Evolutionary conservation across 1,284 basidiomycete genomes (phyloP), one percentile per base, ranked within the genome.

Genomic region (Sanghuangporus weigelae): DNA sequence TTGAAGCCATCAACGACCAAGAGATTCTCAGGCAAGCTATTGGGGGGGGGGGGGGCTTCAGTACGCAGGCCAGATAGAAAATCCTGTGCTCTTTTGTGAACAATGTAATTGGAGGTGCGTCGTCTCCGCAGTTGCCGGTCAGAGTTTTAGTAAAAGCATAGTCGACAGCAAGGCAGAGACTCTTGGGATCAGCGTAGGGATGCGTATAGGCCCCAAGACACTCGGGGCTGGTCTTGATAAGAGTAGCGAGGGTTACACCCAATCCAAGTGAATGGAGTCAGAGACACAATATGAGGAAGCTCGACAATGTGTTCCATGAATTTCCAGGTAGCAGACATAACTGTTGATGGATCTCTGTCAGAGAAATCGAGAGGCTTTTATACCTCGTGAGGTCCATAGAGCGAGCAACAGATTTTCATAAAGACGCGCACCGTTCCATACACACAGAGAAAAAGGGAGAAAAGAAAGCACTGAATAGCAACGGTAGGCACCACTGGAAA

Each of bases 191-290:
- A 56, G 83, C 81, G 69, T 84, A 86, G 5, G 82, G 79, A 70
- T 86, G 89, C 3, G 79, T 81, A 69, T 82, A 83, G 3, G 86
- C 83, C 66, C 84, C 84, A 36, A 89, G 77, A 7, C 87, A 78
- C 67, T 85, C 85, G 68, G 83, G 85, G 62, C 78, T 81, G 1
- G 82, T 81, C 70, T 82, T 80, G 49, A 83, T 75, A 74, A 50
- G 75, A 74, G 71, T 84, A 84, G 74, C 85, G 75, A 48, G 84
- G 83, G 70, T 84, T 88, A 44, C 63, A 38, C 23, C 55, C 46
- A 23, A 60, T 46, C 60, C 60, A 56, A 14, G 65, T 46, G 42
- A 70, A 57, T 31, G 68, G 67, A n/a, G 68, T 67, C 42, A 69
- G 57, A n/a, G n/a, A 46, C 1, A 46, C 3, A 5, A 31, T 31